phyloP scores from a whole-genome alignment of 495 filamentous ascomycete species.

The Staphylotrichum tortipilum region DNA sequence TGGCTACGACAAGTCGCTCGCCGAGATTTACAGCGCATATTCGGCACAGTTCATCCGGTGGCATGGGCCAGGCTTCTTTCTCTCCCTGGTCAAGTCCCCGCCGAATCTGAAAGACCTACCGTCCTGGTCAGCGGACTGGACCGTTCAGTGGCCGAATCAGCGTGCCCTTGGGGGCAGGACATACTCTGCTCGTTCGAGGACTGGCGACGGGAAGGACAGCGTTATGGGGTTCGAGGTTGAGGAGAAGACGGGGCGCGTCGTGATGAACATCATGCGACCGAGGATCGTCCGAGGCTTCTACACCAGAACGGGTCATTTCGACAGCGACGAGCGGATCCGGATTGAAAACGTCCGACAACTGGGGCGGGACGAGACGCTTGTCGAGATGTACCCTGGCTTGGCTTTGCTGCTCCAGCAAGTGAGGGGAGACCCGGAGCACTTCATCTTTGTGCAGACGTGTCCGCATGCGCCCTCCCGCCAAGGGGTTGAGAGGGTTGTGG shows the following conservation, averaged over 20 bases:
- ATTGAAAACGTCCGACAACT: constrained; percentile 9
- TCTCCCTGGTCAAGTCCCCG: constrained; percentile 10
- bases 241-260: background rate
- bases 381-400: constrained; percentile 11
- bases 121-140: constrained; percentile 16
- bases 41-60: constrained; percentile 10
- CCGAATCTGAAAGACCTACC: constrained; percentile 2
- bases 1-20: constrained; percentile 1
- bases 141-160: constrained; percentile 12
- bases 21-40: constrained; percentile 4
- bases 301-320: constrained; percentile 7
- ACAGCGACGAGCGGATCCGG: background rate
- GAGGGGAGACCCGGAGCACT: constrained; percentile 3
- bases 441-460: constrained; percentile 11
- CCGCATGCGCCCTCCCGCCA: constrained; percentile 11
- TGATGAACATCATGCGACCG: constrained; percentile 5
- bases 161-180: background rate
- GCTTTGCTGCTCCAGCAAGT: constrained; percentile 8
- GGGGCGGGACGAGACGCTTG: constrained; percentile 17
- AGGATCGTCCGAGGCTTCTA: constrained; percentile 14
- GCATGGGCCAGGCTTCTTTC: constrained; percentile 13
- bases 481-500: constrained; percentile 11
- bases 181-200: background rate
- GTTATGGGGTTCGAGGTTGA: background rate
- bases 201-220: constrained; percentile 3